Evolutionary conservation across 352 stramenopile genomes (phyloP), one percentile per base, ranked within the genome.

Genomic region (Pythium coloratum): DNA sequence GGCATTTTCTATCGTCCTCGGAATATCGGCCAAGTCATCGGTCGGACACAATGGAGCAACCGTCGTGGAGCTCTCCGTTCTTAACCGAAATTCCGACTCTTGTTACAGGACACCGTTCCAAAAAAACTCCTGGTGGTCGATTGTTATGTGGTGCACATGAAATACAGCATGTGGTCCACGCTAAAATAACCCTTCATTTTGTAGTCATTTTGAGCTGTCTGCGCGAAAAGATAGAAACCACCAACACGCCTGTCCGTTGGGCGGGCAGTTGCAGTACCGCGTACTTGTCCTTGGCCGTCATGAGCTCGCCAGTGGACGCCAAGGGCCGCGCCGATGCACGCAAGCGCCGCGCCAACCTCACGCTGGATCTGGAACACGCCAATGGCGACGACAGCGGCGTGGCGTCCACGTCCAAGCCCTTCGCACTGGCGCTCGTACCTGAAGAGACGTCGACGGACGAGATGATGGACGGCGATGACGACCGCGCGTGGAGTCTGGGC

Each of bases 401-500:
- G n/a, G n/a, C n/a, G 28, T 59, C 60, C n/a, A 24, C 24, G 26
- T 33, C 49, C 38, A 67, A 67, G 42, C 47, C 59, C 24, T n/a
- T 44, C 30, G 18, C 32, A 16, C 13, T 53, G 46, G 46, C 46
- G 46, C 18, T 53, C 18, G 46, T 53, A n/a, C 46, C 46, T 34
- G 44, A 60, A 18, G 34, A 33, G 12, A 36, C 34, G 46, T 32
- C 57, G 14, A 14, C 30, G 24, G 26, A 40, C 2, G 24, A 20
- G 16, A 36, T 55, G 5, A 20, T 33, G 4, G 46, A 14, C 5
- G 33, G 5, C 24, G 55, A 20, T 42, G 44, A 54, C n/a, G 24
- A 47, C 33, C 26, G 14, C 16, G 33, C 34, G 28, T 72, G 59
- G 73, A 75, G 63, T 60, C 38, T 64, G 26, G 82, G 82, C 40